phyloP scores from a whole-genome alignment of 2,329 filamentous ascomycete species.

The Pseudohalonectria lignicola region DNA sequence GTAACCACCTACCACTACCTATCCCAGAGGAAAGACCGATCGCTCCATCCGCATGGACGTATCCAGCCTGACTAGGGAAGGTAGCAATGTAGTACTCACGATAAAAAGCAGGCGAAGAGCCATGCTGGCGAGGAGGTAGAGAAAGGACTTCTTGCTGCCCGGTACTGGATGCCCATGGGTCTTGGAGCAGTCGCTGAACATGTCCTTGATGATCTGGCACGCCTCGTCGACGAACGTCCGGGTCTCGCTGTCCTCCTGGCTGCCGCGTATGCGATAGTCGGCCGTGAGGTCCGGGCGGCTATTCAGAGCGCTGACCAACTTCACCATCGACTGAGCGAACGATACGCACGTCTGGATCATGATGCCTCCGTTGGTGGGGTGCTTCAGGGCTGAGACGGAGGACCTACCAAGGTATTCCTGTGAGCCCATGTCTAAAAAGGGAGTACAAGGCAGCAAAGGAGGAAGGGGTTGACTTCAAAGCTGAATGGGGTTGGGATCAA shows the following conservation, averaged over 20 bases:
- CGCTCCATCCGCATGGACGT: too few relatives aligned
- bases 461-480: too few relatives aligned
- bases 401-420: slow-evolving; percentile 38
- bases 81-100: slow-evolving; percentile 40
- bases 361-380: slow-evolving; percentile 68
- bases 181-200: slow-evolving; percentile 81
- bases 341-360: slow-evolving; percentile 77
- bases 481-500: neutral
- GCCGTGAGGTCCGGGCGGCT: slow-evolving; percentile 67
- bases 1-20: too few relatives aligned
- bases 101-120: slow-evolving; percentile 82
- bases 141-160: slow-evolving; percentile 75
- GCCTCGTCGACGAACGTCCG: slow-evolving; percentile 74
- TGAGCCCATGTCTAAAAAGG: neutral
- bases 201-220: slow-evolving; percentile 80
- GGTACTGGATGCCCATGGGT: slow-evolving; percentile 64
- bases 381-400: slow-evolving; percentile 70
- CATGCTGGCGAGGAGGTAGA: slow-evolving; percentile 87
- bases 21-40: too few relatives aligned
- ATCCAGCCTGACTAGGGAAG: too few relatives aligned
- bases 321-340: slow-evolving; percentile 68
- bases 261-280: slow-evolving; percentile 28
- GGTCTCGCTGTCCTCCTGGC: slow-evolving; percentile 53
- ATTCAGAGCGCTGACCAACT: slow-evolving; percentile 75
- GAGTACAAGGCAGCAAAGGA: too few relatives aligned